Conservation (phyloP, 129 eudicot genomes). For the Escallonia herrerae region DNA sequence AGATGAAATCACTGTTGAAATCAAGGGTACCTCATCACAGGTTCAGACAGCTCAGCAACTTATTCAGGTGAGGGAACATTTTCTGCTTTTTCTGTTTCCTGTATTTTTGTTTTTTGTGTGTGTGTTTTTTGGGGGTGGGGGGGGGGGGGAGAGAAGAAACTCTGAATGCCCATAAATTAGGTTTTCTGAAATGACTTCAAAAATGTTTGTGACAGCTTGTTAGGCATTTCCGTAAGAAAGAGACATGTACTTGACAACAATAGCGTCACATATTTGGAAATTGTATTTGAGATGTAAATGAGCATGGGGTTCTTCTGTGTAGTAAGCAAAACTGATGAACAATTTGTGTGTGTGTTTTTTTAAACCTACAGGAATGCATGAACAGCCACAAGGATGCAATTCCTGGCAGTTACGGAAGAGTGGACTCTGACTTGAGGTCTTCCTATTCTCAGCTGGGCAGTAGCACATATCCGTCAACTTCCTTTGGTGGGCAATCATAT, state of each 20-base stretch:
- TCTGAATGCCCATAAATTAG: not conserved
- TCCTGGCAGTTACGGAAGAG: constrained; percentile 29
- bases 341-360: not conserved
- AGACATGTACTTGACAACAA: not conserved
- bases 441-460: constrained; percentile 52
- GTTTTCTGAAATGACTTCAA: not conserved
- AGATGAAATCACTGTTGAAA: constrained; percentile 77
- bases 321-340: not conserved
- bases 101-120: not conserved
- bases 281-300: not conserved
- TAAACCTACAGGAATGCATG: constrained; percentile 33
- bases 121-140: not conserved
- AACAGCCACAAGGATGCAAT: constrained; percentile 29
- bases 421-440: constrained; percentile 57
- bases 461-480: constrained; percentile 31
- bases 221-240: not conserved
- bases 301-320: not conserved
- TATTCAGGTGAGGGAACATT: constrained; percentile 44
- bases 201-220: not conserved
- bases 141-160: not conserved
- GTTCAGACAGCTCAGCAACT: constrained; percentile 70
- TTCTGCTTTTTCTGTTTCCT: not conserved
- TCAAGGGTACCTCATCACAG: constrained; percentile 59
- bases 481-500: constrained; percentile 31
- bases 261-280: not conserved